phyloP scores from a whole-genome alignment of 1,284 basidiomycete species.

The Caloboletus inedulis region DNA sequence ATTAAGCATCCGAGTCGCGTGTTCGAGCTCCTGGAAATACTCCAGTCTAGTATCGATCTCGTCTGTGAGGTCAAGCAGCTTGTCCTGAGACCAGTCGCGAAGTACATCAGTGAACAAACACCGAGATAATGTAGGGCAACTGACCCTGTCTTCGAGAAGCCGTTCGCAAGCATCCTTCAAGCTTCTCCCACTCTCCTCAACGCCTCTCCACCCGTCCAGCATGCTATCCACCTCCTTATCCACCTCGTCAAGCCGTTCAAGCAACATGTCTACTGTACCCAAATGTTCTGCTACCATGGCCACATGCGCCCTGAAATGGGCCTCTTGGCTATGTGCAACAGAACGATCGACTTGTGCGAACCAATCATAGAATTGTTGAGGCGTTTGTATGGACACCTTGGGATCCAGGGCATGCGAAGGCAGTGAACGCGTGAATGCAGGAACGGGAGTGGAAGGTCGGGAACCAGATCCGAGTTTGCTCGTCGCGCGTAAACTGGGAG shows the following conservation, averaged over 20 bases:
- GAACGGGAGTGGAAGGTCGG: slow-evolving; percentile 36
- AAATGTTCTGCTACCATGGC: slow-evolving; percentile 71
- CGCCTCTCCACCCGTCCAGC: slow-evolving; percentile 77
- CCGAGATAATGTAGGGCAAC: slow-evolving; percentile 11
- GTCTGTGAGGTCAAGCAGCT: slow-evolving; percentile 73
- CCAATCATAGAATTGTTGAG: slow-evolving; percentile 95
- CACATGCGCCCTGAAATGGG: slow-evolving; percentile 83
- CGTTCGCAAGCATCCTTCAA: slow-evolving; percentile 88
- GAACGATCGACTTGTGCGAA: slow-evolving; percentile 83
- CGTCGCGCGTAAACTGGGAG: slow-evolving; percentile 35
- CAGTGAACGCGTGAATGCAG: slow-evolving; percentile 26
- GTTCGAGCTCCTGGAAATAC: slow-evolving; percentile 90
- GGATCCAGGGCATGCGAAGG: slow-evolving; percentile 59
- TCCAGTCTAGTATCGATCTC: slow-evolving; percentile 75
- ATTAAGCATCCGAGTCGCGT: slow-evolving; percentile 87
- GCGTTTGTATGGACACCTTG: slow-evolving; percentile 73
- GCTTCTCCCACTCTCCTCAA: slow-evolving; percentile 84
- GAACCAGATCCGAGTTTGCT: slow-evolving; percentile 34
- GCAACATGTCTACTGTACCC: slow-evolving; percentile 68
- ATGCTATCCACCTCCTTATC: slow-evolving; percentile 75
- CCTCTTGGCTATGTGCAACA: slow-evolving; percentile 88
- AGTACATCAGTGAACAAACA: slow-evolving; percentile 1
- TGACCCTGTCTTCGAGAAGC: slow-evolving; percentile 80
- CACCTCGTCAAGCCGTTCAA: slow-evolving; percentile 67
- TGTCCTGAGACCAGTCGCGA: slow-evolving; percentile 48